These are phyloP conservation scores for Fusarium globosum DNA, from an alignment of 2,329 filamentous ascomycete genomes.

Conservation along the genomic window DNA sequence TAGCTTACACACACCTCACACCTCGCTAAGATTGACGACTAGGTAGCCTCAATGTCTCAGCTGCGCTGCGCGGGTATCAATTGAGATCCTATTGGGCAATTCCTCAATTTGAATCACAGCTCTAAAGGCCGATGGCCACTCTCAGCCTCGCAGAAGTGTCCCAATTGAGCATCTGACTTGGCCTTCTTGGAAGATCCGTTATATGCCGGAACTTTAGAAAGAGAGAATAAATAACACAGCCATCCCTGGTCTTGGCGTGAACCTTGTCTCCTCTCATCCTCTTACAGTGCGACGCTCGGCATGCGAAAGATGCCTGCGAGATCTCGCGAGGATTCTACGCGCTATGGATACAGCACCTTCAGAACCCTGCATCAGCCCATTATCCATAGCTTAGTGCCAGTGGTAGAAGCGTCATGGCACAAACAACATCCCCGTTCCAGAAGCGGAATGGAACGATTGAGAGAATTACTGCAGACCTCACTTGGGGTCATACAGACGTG, in stretches of 20 bases:
- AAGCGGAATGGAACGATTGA: conserved; percentile 41
- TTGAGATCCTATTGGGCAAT: background rate
- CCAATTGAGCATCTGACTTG: background rate
- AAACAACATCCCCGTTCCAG: conserved; percentile 35
- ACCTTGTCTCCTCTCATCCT: conserved; percentile 5
- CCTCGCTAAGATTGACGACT: conserved; percentile 24
- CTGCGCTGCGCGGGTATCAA: conserved; percentile 5
- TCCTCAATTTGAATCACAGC: conserved; percentile 5
- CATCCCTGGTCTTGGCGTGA: conserved; percentile 12
- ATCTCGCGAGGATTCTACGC: conserved; percentile 11
- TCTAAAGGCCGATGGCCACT: background rate
- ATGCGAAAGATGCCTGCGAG: conserved; percentile 3
- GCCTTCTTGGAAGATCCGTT: background rate
- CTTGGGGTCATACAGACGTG: background rate
- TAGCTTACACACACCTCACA: conserved; percentile 12
- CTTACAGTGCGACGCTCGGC: conserved; percentile 10
- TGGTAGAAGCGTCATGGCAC: conserved; percentile 29
- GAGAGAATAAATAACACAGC: background rate
- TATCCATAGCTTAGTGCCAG: conserved; percentile 24
- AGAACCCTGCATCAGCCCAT: conserved; percentile 42
- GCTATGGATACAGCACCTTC: conserved; percentile 23
- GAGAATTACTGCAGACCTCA: conserved; percentile 9
- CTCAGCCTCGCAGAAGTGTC: background rate
- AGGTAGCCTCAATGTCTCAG: conserved; percentile 35
- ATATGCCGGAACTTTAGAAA: background rate